These are phyloP conservation scores for Clitopilus passeckerianus DNA, from an alignment of 768 basidiomycete species.

Conservation along the genomic window DNA sequence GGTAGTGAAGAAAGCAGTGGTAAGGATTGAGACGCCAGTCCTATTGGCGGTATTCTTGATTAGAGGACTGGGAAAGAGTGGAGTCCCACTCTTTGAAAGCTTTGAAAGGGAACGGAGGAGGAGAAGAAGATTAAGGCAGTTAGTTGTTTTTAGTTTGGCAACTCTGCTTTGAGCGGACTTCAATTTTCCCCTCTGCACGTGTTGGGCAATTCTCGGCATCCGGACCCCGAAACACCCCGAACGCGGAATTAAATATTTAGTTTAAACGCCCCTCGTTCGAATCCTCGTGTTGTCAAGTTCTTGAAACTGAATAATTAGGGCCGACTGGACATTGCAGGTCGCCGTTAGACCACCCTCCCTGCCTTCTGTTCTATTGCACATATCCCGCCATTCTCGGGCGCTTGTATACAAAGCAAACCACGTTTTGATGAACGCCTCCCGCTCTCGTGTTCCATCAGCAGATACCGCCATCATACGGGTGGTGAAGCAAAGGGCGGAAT, in stretches of 20 bases:
- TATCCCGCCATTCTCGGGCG: background rate
- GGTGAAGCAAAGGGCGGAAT: background rate
- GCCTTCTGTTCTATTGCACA: background rate
- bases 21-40: background rate
- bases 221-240: background rate
- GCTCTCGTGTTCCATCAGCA: background rate
- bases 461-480: background rate
- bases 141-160: background rate
- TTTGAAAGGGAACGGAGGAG: background rate
- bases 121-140: background rate
- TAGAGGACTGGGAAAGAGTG: background rate
- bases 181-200: background rate
- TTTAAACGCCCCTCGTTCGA: background rate
- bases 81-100: background rate
- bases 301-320: background rate
- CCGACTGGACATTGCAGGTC: background rate
- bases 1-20: background rate
- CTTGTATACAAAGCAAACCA: background rate
- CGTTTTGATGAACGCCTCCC: background rate
- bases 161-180: background rate
- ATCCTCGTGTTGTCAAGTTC: background rate
- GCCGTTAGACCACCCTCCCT: background rate
- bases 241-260: background rate
- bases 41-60: background rate
- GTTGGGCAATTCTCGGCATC: background rate